Base-by-base conservation (phyloP, 2,329 filamentous ascomycete genomes). In the Periconia sp. region DNA sequence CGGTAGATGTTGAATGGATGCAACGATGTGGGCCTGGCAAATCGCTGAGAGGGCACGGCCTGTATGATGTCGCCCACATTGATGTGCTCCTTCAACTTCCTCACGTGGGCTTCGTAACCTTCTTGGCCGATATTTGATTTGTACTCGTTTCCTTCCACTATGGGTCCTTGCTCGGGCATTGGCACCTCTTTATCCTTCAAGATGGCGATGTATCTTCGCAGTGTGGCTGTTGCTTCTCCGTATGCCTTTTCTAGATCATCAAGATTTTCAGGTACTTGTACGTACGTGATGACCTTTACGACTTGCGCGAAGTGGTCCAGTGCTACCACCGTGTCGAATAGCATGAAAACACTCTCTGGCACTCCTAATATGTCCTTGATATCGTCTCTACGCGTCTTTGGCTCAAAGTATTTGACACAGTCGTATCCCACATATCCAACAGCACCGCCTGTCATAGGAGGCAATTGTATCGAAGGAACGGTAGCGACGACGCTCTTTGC, bases 1-100 rank as follows among this genome's bases (percentile, higher is more conserved):
- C 93, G 87, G 81, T 97, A 99, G 66, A 99, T 90, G 79, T 97
- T 99, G 82, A 97, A 99, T 0, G 94, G 93, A 74, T 99, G 94
- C 42, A 99, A 81, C 52, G 85, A 86, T 2, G 94, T 99, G 14
- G 92, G 92, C 27, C 93, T 85, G 8, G 92, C 88, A 70, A 97
- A 90, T 49, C 94, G 86, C 77, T 99, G 94, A 41, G 92, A 97
- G 1, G 94, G 94, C 15, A 99, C 94, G 1, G 92, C 91, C 74
- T 99, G 94, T 76, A 99, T 97, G 71, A 99, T 97, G 79, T 97
- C 92, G 63, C 94, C 94, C 58, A 85, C 83, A 64, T 85, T 83
- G 64, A 99, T 97, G 79, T 97, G 93, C 75, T 91, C 82, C 80
- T 97, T 97, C 55, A 99, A 81, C 45, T 77, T 81, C 20, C 84